phyloP scores from a whole-genome alignment of 345 rosid genomes.

The Gossypium mustelinum region DNA sequence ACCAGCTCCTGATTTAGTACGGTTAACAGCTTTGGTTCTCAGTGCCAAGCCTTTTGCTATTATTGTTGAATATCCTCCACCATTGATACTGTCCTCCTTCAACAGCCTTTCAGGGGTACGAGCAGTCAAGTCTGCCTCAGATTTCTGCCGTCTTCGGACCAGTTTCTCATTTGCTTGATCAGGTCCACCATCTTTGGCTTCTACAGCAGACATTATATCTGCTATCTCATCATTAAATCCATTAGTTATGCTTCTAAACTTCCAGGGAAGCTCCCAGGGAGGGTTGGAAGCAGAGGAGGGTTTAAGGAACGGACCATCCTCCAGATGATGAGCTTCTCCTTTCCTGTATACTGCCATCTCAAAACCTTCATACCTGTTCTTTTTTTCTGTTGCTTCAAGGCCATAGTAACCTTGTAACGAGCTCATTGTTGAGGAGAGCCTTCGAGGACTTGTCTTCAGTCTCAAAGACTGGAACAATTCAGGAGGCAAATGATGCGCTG shows the following conservation, averaged over 20 bases:
- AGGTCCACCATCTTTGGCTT: conserved; percentile 28
- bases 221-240: conserved; percentile 39
- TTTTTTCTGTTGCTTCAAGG: conserved; percentile 36
- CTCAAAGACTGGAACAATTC: conserved; percentile 48
- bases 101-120: conserved; percentile 50
- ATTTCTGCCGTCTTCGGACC: conserved; percentile 59
- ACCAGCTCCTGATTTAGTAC: conserved; percentile 30
- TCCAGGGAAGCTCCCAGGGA: conserved; percentile 21
- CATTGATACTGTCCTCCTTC: conserved; percentile 50
- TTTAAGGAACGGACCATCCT: conserved; percentile 29
- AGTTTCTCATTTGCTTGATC: conserved; percentile 41
- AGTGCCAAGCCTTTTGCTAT: conserved; percentile 65
- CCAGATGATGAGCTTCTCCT: conserved; percentile 29
- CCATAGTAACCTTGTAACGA: conserved; percentile 74
- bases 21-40: conserved; percentile 56
- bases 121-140: conserved; percentile 39
- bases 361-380: conserved; percentile 38
- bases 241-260: conserved; percentile 52
- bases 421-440: conserved; percentile 73
- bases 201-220: conserved; percentile 15
- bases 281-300: conserved; percentile 32
- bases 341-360: conserved; percentile 46
- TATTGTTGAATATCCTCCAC: conserved; percentile 37
- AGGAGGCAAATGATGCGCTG: conserved; percentile 26
- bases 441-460: conserved; percentile 38